phyloP scores from a whole-genome alignment of 2,329 filamentous ascomycete species.

The Teratosphaeria nubilosa region DNA sequence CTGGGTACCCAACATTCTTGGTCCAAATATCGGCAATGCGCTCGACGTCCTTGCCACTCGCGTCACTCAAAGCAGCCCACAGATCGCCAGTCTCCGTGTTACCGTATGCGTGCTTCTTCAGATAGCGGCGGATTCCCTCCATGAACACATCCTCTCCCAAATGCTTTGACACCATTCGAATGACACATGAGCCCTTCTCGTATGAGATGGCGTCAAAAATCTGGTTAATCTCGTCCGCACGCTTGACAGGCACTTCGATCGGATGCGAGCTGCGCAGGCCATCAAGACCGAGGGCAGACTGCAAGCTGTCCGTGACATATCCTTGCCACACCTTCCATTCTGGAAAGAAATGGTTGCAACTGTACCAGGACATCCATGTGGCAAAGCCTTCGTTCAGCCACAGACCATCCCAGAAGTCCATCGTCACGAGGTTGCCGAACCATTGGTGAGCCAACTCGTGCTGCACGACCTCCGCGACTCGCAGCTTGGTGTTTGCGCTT shows the following conservation, averaged over 20 bases:
- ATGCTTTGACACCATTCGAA: constrained; percentile 95
- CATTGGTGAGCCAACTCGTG: constrained; percentile 96
- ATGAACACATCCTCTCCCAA: constrained; percentile 88
- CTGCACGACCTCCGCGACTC: constrained; percentile 90
- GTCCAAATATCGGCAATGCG: constrained; percentile 95
- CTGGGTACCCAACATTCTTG: constrained; percentile 88
- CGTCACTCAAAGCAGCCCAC: constrained; percentile 78
- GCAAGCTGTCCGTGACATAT: constrained; percentile 86
- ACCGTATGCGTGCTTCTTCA: constrained; percentile 93
- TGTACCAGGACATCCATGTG: constrained; percentile 90
- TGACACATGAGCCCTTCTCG: constrained; percentile 88
- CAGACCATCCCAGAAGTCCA: constrained; percentile 96
- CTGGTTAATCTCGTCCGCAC: constrained; percentile 91
- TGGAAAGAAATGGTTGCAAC: constrained; percentile 87
- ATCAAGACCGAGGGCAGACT: constrained; percentile 77
- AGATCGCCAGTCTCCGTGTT: constrained; percentile 88
- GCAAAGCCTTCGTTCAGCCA: constrained; percentile 95
- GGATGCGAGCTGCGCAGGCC: constrained; percentile 90
- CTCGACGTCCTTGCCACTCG: constrained; percentile 82
- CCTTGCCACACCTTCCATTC: constrained; percentile 98
- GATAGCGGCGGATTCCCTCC: constrained; percentile 79
- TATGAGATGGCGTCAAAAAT: constrained; percentile 98
- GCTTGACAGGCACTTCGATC: constrained; percentile 92
- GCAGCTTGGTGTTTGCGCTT: constrained; percentile 79
- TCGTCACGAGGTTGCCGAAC: constrained; percentile 95